phyloP scores from a whole-genome alignment of 2,329 filamentous ascomycete species.

The Phoma sp. region DNA sequence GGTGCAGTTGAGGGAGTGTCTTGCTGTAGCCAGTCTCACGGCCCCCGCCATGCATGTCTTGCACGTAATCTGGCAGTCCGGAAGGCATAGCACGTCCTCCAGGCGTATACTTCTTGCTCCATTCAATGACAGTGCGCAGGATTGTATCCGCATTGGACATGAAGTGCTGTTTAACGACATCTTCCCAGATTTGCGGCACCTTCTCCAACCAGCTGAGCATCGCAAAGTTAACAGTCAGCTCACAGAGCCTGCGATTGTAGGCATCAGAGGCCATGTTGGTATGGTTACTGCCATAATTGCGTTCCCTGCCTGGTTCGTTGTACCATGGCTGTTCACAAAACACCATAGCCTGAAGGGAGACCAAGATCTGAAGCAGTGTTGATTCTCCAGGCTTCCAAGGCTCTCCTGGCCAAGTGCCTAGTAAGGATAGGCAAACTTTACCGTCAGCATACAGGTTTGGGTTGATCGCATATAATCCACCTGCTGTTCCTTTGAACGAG shows the following conservation, averaged over 20 bases:
- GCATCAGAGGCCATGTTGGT: constrained; percentile 16
- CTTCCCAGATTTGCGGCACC: constrained; percentile 29
- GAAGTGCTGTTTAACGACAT: constrained; percentile 37
- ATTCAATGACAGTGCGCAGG: constrained; percentile 29
- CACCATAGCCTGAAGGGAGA: constrained; percentile 67
- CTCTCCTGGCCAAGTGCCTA: constrained; percentile 53
- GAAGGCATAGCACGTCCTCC: background rate
- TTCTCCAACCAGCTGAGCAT: constrained; percentile 45
- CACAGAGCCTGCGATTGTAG: constrained; percentile 39
- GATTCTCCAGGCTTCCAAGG: constrained; percentile 57
- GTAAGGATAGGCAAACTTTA: constrained; percentile 42
- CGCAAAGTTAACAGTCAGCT: constrained; percentile 40
- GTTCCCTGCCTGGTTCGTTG: constrained; percentile 60
- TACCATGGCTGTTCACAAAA: constrained; percentile 62
- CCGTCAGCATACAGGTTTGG: constrained; percentile 61
- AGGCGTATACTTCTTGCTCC: constrained; percentile 18
- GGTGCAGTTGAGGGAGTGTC: background rate
- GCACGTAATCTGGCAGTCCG: background rate
- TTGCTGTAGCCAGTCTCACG: background rate
- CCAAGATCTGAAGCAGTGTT: constrained; percentile 60
- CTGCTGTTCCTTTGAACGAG: constrained; percentile 56
- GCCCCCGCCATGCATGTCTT: background rate
- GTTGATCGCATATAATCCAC: constrained; percentile 54
- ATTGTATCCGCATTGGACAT: constrained; percentile 32
- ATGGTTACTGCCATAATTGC: background rate